Evolutionary conservation across 2,329 filamentous ascomycete species (phyloP), one percentile per base, ranked within the genome.

Genomic region (Ophiostoma quercus): DNA sequence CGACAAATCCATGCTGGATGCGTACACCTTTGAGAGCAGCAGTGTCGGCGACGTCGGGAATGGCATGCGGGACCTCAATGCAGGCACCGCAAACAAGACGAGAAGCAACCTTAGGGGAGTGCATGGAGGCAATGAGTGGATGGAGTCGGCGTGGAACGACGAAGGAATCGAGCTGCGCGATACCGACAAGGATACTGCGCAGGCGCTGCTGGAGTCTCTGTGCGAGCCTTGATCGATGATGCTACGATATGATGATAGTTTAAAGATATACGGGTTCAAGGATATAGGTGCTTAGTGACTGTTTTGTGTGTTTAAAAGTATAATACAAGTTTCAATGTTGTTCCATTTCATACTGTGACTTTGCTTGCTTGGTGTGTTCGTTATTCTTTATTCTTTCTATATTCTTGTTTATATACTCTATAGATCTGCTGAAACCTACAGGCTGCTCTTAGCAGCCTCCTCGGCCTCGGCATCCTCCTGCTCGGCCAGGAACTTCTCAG

Each of bases 401-500:
- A 51, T 22, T 51, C 43, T 16, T 47, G 25, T 29, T 6, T 57
- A 11, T 57, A 25, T 25, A 25, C 22, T 57, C 51, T 57, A 57
- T 29, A 9, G 22, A 57, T 29, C 2, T 25, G 2, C 19, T n/a
- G 9, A 22, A 19, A 63, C 29, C 34, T 71, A 72, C 62, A 72
- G 62, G 29, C 67, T 71, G 70, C 70, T 72, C n/a, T 78, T 78
- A 71, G 78, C 77, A 8, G 78, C 77, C 54, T 77, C 78, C 67
- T 79, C 81, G 66, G 84, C 84, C 75, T 94, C 92, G 67, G 78
- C 81, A 67, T 84, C 84, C 76, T 94, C 92, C 67, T 85, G 81
- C 77, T 97, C 94, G 6, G 91, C 84, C 69, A 99, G 83, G 83
- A 87, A 97, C 80, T 97, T 96, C 82, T 99, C 95, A 11, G 94